Evolutionary conservation across 2,329 filamentous ascomycete genomes (phyloP), one percentile per base, ranked within the genome.

Genomic region (Trichoderma simmonsii): DNA sequence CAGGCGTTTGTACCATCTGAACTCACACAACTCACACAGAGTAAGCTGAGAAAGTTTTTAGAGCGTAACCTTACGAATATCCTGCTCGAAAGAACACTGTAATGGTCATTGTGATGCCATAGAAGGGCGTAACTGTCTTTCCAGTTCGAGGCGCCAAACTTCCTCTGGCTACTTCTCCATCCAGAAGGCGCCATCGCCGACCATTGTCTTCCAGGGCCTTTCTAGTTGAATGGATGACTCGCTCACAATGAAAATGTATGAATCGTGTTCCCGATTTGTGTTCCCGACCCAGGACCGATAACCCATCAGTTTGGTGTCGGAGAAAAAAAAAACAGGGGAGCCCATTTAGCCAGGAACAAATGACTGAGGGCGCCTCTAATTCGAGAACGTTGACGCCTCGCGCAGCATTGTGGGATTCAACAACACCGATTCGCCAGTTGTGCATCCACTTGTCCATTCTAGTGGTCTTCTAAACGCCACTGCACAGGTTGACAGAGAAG

Each of bases 321-420:
- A 36, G 15, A 34, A 48, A 60, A 57, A 57, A 43, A 28, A 26
- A 15, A 18, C 12, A n/a, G 61, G 32, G 39, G 28, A 12, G 18
- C 15, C n/a, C 39, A 21, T 15, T 70, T 70, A 70, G 67, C 67
- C 67, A 70, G 67, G 67, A 70, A 70, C 67, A 54, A 28, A 61
- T 54, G 39, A 62, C 67, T 62, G 24, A 24, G 14, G n/a, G 11
- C 32, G 64, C 64, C 21, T 28, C 51, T 57, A n/a, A 67, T 67
- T 67, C 51, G 67, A 62, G 28, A 70, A 70, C 57, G 28, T 62
- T 62, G 39, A 61, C 67, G 67, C 67, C 67, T 70, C 64, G 43
- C 8, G 21, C 12, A 18, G 30, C 14, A 26, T 34, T 15, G 12
- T n/a, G 56, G 36, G 36, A 30, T 34, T 59, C 2, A 54, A 9